phyloP scores from a whole-genome alignment of 129 eudicot species.

The Escallonia herrerae region DNA sequence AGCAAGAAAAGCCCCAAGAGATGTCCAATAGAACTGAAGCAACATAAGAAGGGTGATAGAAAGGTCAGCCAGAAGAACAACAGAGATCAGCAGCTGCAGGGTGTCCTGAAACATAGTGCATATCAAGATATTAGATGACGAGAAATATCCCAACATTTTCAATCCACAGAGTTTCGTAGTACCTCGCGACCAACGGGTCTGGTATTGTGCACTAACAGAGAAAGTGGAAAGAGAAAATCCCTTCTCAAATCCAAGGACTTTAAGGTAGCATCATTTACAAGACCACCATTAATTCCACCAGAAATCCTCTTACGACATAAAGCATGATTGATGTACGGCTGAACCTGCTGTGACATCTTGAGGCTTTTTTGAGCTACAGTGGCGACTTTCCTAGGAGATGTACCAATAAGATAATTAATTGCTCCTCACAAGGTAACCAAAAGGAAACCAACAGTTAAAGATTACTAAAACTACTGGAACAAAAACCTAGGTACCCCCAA shows the following conservation, averaged over 20 bases:
- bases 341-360: conserved; percentile 47
- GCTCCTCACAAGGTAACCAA: neutral
- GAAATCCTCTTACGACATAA: conserved; percentile 63
- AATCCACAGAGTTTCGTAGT: conserved; percentile 3
- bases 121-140: conserved; percentile 12
- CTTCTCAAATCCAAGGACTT: conserved; percentile 53
- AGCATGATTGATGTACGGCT: conserved; percentile 36
- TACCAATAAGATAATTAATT: conserved; percentile 9
- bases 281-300: conserved; percentile 67
- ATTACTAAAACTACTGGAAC: neutral
- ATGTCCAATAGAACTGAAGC: conserved; percentile 79
- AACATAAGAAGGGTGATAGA: conserved; percentile 70
- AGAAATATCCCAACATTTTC: conserved; percentile 5
- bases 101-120: conserved; percentile 59
- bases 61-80: conserved; percentile 75
- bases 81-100: conserved; percentile 63
- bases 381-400: conserved; percentile 37
- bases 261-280: conserved; percentile 57
- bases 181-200: conserved; percentile 87
- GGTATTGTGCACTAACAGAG: conserved; percentile 72
- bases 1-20: conserved; percentile 80
- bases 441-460: neutral
- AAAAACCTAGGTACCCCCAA: neutral
- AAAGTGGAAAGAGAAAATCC: conserved; percentile 66
- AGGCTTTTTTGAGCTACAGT: conserved; percentile 25